Conservation (phyloP, 176 grass and related monocot species). For the Ampelocalamus luodianensis region DNA sequence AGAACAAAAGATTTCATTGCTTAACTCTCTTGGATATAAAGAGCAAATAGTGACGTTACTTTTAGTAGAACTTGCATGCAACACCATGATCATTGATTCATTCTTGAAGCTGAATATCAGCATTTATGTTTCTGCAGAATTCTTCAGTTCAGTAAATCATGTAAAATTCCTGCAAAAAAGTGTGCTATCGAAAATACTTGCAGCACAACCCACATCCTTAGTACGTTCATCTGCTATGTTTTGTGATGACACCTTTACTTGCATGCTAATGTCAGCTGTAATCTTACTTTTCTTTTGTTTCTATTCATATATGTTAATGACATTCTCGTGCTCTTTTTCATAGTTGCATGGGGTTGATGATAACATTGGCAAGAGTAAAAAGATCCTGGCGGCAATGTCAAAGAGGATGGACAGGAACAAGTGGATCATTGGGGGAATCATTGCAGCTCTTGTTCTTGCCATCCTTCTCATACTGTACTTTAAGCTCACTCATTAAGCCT, state of each 20-base stretch:
- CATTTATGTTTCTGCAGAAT: not conserved
- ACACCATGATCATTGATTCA: no score
- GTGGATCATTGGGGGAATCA: conserved; percentile 83
- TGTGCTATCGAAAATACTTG: conserved; percentile 11
- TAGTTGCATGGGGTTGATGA: conserved; percentile 95
- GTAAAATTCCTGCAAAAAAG: not conserved
- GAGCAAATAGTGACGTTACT: not conserved
- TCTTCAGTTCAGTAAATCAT: conserved; percentile 10
- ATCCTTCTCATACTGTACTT: conserved; percentile 89
- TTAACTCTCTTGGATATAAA: conserved; percentile 25
- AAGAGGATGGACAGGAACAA: conserved; percentile 99
- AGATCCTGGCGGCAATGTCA: conserved; percentile 79
- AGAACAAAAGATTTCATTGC: not conserved
- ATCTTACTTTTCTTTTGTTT: not conserved
- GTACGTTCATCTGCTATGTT: not conserved
- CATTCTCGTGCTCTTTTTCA: not conserved
- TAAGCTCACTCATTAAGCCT: conserved; percentile 63
- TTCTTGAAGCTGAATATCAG: conserved; percentile 9
- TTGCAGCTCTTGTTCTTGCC: conserved; percentile 63
- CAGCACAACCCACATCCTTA: not conserved
- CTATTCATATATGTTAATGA: conserved; percentile 24
- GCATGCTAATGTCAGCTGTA: not conserved
- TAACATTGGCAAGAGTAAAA: conserved; percentile 91
- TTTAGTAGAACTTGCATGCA: conserved; percentile 5
- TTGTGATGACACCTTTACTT: not conserved